phyloP scores from a whole-genome alignment of 257 asterid genomes.

The Solanum ossicruentum region DNA sequence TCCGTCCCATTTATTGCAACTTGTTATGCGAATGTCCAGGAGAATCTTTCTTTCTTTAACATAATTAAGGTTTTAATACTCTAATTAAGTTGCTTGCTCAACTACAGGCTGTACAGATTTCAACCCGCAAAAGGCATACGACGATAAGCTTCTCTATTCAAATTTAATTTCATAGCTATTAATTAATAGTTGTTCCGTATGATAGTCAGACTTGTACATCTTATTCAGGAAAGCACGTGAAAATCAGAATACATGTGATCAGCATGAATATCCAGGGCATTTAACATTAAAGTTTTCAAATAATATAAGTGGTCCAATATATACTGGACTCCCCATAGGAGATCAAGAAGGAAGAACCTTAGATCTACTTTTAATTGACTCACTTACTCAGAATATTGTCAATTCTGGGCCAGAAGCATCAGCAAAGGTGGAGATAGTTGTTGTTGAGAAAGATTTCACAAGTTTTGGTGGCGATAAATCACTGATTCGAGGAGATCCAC shows the following conservation, averaged over 20 bases:
- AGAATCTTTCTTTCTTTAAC: not conserved
- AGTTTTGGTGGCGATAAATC: not conserved
- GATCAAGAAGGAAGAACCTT: not conserved
- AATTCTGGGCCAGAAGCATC: not conserved
- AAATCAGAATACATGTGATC: not conserved
- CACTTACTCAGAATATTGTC: not conserved
- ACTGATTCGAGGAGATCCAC: not conserved
- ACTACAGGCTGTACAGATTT: not conserved
- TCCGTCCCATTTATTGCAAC: not conserved
- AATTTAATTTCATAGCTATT: not conserved
- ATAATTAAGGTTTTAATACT: not conserved
- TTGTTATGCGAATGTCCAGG: not conserved
- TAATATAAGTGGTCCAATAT: not conserved
- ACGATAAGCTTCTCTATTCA: not conserved
- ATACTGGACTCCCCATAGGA: not conserved
- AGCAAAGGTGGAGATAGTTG: not conserved
- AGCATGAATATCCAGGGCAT: not conserved
- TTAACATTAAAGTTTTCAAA: not conserved
- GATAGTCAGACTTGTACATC: not conserved
- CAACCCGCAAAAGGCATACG: not conserved
- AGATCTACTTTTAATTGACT: not conserved
- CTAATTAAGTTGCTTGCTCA: not conserved
- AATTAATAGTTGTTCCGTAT: not conserved
- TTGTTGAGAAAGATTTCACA: not conserved
- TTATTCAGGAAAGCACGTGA: not conserved